Percentiles rank a stretch among this genome's conserved stretches.
phyloP scores from a whole-genome alignment of 1,284 basidiomycete genomes.

The Moesziomyces aphidis region DNA sequence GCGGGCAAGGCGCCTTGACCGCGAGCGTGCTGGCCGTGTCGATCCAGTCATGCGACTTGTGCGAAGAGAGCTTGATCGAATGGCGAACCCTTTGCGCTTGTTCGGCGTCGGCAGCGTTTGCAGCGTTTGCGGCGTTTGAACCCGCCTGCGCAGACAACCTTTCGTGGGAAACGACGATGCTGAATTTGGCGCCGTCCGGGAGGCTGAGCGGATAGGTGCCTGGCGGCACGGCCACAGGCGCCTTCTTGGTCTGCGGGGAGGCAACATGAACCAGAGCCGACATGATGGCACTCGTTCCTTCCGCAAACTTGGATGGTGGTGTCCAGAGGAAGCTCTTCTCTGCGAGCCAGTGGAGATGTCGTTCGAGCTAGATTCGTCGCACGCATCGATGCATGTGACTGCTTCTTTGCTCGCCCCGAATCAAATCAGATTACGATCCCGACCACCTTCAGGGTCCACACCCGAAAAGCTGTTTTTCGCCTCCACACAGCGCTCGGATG shows the following conservation, averaged over 20 bases:
- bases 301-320: not conserved
- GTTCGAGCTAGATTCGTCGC: not conserved
- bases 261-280: conserved; percentile 42
- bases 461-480: not conserved
- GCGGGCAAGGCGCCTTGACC: conserved; percentile 35
- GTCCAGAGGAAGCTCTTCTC: not conserved
- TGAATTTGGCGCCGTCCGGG: conserved; percentile 40
- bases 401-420: conserved; percentile 2
- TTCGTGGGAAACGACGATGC: conserved; percentile 35
- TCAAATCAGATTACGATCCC: conserved; percentile 7
- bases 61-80: conserved; percentile 22
- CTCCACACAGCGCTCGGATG: not conserved
- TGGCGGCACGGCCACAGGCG: conserved; percentile 21
- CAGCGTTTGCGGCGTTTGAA: not conserved
- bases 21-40: conserved; percentile 27
- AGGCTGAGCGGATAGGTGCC: conserved; percentile 29
- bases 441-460: conserved; percentile 9
- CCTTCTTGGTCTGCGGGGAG: conserved; percentile 35
- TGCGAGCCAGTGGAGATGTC: not conserved
- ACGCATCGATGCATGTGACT: not conserved
- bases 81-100: conserved; percentile 14
- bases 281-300: conserved; percentile 10
- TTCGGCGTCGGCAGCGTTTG: conserved; percentile 1
- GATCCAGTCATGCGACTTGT: conserved; percentile 29
- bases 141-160: conserved; percentile 2